A percentile compares a stretch with the other conserved stretches of the same genome.
phyloP scores from a whole-genome alignment of 1,139 yeast genomes.

The Magnusiomyces paraingens region DNA sequence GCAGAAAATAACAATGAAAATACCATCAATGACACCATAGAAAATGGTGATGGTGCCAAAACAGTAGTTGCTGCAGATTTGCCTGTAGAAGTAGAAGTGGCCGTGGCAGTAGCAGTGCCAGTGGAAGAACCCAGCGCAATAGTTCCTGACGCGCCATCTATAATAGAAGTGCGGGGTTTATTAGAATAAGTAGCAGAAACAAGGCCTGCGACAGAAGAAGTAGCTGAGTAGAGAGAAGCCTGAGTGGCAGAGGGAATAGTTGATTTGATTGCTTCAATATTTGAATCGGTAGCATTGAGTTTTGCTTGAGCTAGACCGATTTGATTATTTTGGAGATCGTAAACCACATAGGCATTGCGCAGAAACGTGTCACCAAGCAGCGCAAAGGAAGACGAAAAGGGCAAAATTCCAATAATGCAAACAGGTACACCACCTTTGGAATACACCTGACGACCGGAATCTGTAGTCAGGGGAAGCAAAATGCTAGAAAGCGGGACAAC shows the following conservation, averaged over 20 bases:
- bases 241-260: constrained; percentile 14
- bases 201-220: constrained; percentile 6
- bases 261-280: constrained; percentile 21
- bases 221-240: constrained; percentile 12
- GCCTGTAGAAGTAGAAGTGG: not conserved
- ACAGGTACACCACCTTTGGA: constrained; percentile 21
- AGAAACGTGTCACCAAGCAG: constrained; percentile 71
- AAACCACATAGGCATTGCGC: constrained; percentile 70
- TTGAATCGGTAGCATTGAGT: constrained; percentile 19
- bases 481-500: constrained; percentile 40
- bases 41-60: not conserved
- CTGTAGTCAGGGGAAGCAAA: constrained; percentile 14
- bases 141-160: not conserved
- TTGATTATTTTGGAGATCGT: constrained; percentile 60
- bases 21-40: not conserved
- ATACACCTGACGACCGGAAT: constrained; percentile 17
- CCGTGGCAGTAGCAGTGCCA: not conserved
- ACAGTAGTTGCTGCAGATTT: not conserved
- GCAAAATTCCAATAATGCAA: constrained; percentile 29
- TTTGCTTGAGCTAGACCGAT: constrained; percentile 62
- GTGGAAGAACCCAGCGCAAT: not conserved
- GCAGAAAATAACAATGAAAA: not conserved
- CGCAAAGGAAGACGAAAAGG: constrained; percentile 22
- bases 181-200: not conserved
- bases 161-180: not conserved